Percentiles rank a stretch among this genome's conserved stretches.
phyloP scores from a whole-genome alignment of 108 stramenopile species.

The Seminavis robusta region DNA sequence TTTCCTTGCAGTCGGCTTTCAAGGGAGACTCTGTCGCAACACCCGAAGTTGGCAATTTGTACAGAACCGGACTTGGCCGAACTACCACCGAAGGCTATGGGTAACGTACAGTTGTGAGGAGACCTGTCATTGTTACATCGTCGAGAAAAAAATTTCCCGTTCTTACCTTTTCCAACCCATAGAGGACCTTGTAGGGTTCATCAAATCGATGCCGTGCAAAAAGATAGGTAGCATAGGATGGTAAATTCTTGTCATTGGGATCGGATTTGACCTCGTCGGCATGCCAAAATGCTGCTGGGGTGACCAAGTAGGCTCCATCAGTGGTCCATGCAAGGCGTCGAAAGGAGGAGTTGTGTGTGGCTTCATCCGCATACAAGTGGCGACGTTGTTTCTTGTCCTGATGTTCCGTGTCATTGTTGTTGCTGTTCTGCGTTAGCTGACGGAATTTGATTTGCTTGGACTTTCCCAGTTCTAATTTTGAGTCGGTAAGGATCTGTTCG shows the following conservation, averaged over 20 bases:
- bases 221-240: constrained; percentile 70
- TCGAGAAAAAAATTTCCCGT: neutral
- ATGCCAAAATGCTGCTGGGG: constrained; percentile 88
- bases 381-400: neutral
- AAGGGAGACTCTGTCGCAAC: neutral
- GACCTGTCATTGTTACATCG: neutral
- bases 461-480: constrained; percentile 38
- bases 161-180: constrained; percentile 72
- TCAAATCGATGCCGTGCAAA: constrained; percentile 81
- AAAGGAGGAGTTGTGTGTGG: constrained; percentile 88
- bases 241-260: neutral
- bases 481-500: constrained; percentile 18
- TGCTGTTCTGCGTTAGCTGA: constrained; percentile 1
- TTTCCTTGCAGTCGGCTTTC: constrained; percentile 33
- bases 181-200: constrained; percentile 71
- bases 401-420: neutral
- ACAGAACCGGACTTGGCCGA: constrained; percentile 77
- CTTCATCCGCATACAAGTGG: constrained; percentile 86
- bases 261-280: neutral
- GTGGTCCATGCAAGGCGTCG: constrained; percentile 86
- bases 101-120: neutral
- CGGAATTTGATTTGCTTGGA: constrained; percentile 36
- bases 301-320: constrained; percentile 88
- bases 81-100: constrained; percentile 74
- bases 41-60: constrained; percentile 42